Base-by-base conservation (phyloP, 805 yeast genomes). In the Pichia scutulata region DNA sequence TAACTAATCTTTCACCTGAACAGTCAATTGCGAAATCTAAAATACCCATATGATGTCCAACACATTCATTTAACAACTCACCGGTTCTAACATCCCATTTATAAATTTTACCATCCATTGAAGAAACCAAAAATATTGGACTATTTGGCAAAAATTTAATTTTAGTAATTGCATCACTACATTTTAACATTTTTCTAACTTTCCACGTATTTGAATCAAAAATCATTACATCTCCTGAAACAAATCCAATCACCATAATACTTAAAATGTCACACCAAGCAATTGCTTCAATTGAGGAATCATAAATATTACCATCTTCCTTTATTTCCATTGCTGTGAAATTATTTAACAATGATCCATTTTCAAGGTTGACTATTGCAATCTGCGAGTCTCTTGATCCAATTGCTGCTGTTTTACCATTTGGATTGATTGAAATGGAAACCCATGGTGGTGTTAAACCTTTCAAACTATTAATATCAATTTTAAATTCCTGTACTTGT, bases 11-110 rank as follows among this genome's bases (percentile, higher is more conserved):
- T 47, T 76, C 74, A 25, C 89, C 92, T 43, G 77, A 70, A 40
- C 79, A 81, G 51, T 81, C 78, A 41, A 84, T 62, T 19, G 84
- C 81, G 63, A 93, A 92, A 60, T 89, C 97, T 55, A 93, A 75
- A 19, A 93, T 82, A 55, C 98, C 98, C 86, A 87, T 86, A 67
- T 85, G 86, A 66, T 93, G 99, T 22, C 99, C 99, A 40, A 81
- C 80, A 55, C 95, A 93, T 33, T 76, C 84, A 70, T 84, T 86
- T 52, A 84, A 68, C 60, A 80, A 82, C 52, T 77, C 80, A 51
- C 96, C 96, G 3, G 89, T 84, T 70, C 97, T 82, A 7, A 86
- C 82, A 67, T 93, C 97, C 86, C 89, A 89, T 66, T 84, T 82
- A 68, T 83, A 84, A 36, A 93, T 78, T 57, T 78, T 79, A 51